Evolutionary conservation across 2,329 filamentous ascomycete species (phyloP).

Genomic region (Colletotrichum camelliae): DNA sequence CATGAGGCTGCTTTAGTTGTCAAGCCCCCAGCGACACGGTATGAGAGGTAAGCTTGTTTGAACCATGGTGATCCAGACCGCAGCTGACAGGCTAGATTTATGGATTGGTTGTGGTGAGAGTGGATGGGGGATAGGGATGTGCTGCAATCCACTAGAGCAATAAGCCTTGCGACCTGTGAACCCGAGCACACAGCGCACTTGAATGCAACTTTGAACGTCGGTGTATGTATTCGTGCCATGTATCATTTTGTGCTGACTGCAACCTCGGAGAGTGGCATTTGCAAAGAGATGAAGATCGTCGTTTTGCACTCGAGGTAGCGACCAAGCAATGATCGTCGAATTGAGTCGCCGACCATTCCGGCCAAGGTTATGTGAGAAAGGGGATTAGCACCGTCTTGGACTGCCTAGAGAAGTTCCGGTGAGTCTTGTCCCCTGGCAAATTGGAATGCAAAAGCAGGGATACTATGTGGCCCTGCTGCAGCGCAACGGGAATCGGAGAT

Average conservation of each 20-base stretch:
- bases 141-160: not conserved
- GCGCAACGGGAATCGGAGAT: not conserved
- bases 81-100: not conserved
- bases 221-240: not conserved
- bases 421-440: not conserved
- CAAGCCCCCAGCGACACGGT: not conserved
- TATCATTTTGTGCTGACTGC: not conserved
- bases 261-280: not conserved
- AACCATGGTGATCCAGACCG: not conserved
- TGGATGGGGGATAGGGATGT: not conserved
- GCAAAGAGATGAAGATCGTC: not conserved
- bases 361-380: not conserved
- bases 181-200: not conserved
- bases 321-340: not conserved
- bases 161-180: not conserved
- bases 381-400: not conserved
- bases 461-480: not conserved
- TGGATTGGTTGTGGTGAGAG: not conserved
- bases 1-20: not conserved
- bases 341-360: not conserved
- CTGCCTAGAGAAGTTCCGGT: not conserved
- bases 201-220: not conserved
- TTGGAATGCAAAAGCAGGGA: not conserved
- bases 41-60: not conserved
- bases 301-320: not conserved